Base-by-base conservation (phyloP, 2,329 filamentous ascomycete genomes). In the Clonostachys solani region DNA sequence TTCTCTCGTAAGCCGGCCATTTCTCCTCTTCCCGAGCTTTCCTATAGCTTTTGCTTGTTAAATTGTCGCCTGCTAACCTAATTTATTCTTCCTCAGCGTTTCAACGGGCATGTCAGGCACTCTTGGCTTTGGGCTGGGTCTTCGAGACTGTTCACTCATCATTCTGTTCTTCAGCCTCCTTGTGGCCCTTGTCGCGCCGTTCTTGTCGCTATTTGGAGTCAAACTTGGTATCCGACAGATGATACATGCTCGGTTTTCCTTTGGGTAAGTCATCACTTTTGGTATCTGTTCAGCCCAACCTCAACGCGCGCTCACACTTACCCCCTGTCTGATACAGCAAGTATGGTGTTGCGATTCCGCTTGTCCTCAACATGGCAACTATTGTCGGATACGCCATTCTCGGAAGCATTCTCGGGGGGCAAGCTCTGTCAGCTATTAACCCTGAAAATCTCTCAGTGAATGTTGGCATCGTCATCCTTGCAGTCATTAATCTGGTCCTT, bases 141-240 rank as follows among this genome's bases (percentile, higher is more conserved):
- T 86, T 16, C 69, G 79, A 41, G 76, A 83, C 52, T 72, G 74
- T 15, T 62, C 78, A 2, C 66, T 86, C 12, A 66, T 84, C 34
- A 84, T 86, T 42, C 58, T 86, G 42, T 86, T 86, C 66, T 85
- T 86, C 61, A 75, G 72, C 12, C 60, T 85, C n/a, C 52, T 84
- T 23, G 76, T 75, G 2, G 75, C 75, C 0, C 50, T 74, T 6
- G 66, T 76, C 1, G 75, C 80, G 1, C 81, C 78, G 4, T 83
- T 77, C 54, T 65, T 85, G 23, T 74, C 74, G 40, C 81, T 75
- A 0, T 62, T 83, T 44, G 81, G 81, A 0, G 78, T 81, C 5
- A 77, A 76, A 61, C 84, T 80, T 10, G 83, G 81, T 40, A 77
- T 86, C 72, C 72, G 82, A n/a, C 81, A 85, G 61, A 82, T 86